Evolutionary conservation across 257 asterid species (phyloP).

Genomic region (Nicotiana attenuata): DNA sequence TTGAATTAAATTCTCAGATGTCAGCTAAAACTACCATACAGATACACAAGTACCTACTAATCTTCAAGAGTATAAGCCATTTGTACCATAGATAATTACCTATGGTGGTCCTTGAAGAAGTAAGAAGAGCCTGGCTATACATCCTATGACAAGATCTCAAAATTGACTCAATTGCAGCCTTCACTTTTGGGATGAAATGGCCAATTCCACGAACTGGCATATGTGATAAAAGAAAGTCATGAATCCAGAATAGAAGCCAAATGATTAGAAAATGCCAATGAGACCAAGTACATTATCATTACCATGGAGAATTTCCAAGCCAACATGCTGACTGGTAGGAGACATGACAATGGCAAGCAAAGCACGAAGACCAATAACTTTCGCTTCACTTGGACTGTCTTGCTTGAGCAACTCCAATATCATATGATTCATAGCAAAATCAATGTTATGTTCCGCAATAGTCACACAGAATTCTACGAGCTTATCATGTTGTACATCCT

Average conservation of each 20-base stretch:
- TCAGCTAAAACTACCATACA: neutral
- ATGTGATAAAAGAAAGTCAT: conserved; percentile 13
- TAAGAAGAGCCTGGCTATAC: conserved; percentile 89
- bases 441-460: conserved; percentile 97
- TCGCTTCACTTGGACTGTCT: conserved; percentile 95
- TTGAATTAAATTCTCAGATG: neutral
- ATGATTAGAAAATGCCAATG: conserved; percentile 13
- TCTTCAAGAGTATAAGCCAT: conserved; percentile 11
- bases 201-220: conserved; percentile 88
- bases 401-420: conserved; percentile 92
- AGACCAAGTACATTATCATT: conserved; percentile 23
- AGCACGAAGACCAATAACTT: conserved; percentile 97
- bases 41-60: neutral
- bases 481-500: conserved; percentile 97
- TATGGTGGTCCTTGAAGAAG: conserved; percentile 90
- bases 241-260: conserved; percentile 9
- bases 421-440: conserved; percentile 94
- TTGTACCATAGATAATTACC: conserved; percentile 45
- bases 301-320: conserved; percentile 98
- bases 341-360: conserved; percentile 98
- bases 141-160: conserved; percentile 86
- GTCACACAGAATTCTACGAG: conserved; percentile 97
- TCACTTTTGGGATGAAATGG: conserved; percentile 95
- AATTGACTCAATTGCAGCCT: conserved; percentile 91
- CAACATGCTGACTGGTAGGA: conserved; percentile 89